Evolutionary conservation across 192 early-diverging fungal species (phyloP).

Genomic region (Coemansia sp.): DNA sequence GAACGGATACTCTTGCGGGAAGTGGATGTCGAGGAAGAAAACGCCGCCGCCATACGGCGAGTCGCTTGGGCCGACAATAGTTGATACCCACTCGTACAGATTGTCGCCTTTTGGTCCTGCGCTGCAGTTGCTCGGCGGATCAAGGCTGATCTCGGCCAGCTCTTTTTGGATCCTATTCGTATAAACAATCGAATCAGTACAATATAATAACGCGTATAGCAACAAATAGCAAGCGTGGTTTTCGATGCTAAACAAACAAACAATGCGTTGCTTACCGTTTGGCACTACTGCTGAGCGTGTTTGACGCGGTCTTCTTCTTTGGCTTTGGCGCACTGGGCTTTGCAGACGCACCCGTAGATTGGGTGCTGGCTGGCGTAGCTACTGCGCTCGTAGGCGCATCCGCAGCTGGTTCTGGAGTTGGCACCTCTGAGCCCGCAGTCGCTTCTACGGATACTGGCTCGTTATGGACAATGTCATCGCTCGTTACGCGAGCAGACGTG

Average conservation of each 20-base stretch:
- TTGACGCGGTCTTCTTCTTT: constrained; percentile 39
- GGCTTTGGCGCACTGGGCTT: constrained; percentile 20
- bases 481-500: constrained; percentile 7
- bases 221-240: not conserved
- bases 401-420: not conserved
- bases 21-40: constrained; percentile 91
- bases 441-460: not conserved
- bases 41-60: constrained; percentile 89
- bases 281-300: constrained; percentile 61
- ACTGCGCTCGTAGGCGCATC: constrained; percentile 2
- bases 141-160: constrained; percentile 92
- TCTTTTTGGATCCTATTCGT: constrained; percentile 89
- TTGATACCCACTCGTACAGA: constrained; percentile 94
- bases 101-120: constrained; percentile 97
- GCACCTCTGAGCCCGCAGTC: not conserved
- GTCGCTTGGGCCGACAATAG: constrained; percentile 84
- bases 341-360: not conserved
- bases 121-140: constrained; percentile 92
- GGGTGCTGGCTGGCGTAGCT: constrained; percentile 2
- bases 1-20: constrained; percentile 94
- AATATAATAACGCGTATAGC: constrained; percentile 10
- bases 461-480: not conserved
- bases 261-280: constrained; percentile 48
- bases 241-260: constrained; percentile 5
- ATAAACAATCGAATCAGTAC: not conserved